Percentiles rank a stretch among this genome's conserved stretches.
These are phyloP conservation scores for Eucalyptus rudis DNA, from an alignment of 345 rosid genomes.

Conservation along the genomic window DNA sequence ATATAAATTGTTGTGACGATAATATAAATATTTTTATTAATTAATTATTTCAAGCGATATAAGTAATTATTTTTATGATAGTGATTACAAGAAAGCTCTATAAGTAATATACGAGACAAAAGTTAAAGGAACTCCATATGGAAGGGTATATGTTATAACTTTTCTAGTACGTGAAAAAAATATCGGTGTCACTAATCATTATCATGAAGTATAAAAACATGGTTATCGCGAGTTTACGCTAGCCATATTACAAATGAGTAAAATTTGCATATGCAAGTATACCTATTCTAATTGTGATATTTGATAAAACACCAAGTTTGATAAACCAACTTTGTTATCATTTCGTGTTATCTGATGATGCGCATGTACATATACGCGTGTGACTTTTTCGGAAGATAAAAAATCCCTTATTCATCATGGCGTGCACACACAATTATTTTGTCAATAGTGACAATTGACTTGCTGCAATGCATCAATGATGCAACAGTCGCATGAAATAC, in stretches of 20 bases:
- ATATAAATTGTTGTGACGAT: too few relatives aligned
- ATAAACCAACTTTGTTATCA: neutral
- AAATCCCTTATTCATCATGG: neutral
- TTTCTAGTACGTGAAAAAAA: neutral
- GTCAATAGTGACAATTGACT: neutral
- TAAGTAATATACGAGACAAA: neutral
- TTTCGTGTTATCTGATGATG: neutral
- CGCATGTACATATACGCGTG: neutral
- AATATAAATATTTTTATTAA: too few relatives aligned
- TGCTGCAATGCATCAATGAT: neutral
- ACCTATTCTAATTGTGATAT: neutral
- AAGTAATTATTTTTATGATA: too few relatives aligned
- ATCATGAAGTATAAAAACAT: neutral
- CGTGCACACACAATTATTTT: neutral
- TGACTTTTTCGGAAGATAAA: neutral
- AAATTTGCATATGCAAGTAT: neutral
- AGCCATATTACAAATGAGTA: neutral
- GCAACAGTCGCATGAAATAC: neutral
- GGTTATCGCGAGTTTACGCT: fast-evolving
- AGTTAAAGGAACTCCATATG: fast-evolving
- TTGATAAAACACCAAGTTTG: neutral
- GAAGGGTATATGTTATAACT: neutral
- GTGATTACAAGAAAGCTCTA: too few relatives aligned
- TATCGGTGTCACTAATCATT: neutral
- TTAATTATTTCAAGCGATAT: too few relatives aligned